Evolutionary conservation across 2,329 filamentous ascomycete genomes (phyloP), one percentile per base, ranked within the genome.

Genomic region (Scopulariopsis brevicaulis): DNA sequence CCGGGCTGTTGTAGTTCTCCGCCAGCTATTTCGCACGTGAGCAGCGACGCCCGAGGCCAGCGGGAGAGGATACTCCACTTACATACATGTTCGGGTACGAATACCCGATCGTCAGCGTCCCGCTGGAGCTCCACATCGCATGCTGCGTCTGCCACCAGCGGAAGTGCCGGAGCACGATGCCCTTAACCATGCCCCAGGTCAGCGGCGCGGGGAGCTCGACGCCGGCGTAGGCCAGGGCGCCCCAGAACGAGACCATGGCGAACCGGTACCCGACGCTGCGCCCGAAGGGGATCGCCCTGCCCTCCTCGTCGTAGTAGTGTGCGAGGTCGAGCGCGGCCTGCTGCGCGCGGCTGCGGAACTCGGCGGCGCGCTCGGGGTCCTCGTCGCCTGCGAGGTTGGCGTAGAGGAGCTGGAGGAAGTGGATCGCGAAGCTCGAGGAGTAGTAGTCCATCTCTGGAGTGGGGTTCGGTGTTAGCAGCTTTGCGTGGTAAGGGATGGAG

Each of bases 231-330:
- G 86, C 89, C 32, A 91, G 71, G 0, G 87, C 85, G 14, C 86
- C 85, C 88, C 88, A 92, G 72, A 92, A 92, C 0, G 84, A 87
- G n/a, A 86, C 84, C 84, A 91, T 91, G 54, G 87, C 88, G 68
- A 90, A 92, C n/a, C 88, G 82, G 68, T 93, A 93, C 7, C 86
- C 89, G 55, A 92, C 79, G 56, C 85, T 89, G 54, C 89, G 81
- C 3, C 89, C 89, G 63, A 90, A 93, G 0, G 89, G 88, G 56
- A 90, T 87, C 1, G 86, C 79, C 25, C 86, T 78, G 5, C 84
- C 88, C 67, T 88, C 79, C 10, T 83, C 77, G 64, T 90, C 87
- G 61, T 88, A 90, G 69, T 90, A 92, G 70, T 90, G 85, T 3
- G 85, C 79, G 61, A 91, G 82, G 62, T 91, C 87, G 2, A 86